Evolutionary conservation across 2,329 filamentous ascomycete genomes (phyloP).

Genomic region (Periconia macrospinosa): DNA sequence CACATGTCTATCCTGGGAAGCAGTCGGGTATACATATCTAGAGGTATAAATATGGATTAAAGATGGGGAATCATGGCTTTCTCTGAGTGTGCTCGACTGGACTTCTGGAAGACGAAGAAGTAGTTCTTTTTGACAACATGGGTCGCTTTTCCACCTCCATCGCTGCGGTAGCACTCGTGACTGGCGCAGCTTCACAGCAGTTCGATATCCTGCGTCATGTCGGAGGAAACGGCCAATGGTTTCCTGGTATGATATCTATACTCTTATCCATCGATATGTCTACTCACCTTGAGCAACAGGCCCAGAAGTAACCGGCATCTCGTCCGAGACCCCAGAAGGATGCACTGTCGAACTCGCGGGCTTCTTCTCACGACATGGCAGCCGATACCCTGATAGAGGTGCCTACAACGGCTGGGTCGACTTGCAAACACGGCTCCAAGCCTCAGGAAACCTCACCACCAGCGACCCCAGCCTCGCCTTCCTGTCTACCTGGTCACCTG

Average conservation of each 20-base stretch:
- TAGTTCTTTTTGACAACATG: neutral
- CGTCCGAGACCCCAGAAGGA: conserved; percentile 55
- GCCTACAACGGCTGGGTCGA: conserved; percentile 60
- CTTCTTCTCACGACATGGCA: conserved; percentile 64
- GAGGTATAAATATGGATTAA: neutral
- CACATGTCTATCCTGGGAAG: neutral
- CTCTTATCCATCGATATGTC: neutral
- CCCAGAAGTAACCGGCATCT: conserved; percentile 60
- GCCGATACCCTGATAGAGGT: conserved; percentile 63
- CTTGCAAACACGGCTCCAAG: conserved; percentile 51
- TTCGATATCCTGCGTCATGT: conserved; percentile 41
- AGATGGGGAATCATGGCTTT: neutral
- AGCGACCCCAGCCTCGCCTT: conserved; percentile 57
- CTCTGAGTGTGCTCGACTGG: neutral
- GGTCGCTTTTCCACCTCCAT: neutral
- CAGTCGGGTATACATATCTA: neutral
- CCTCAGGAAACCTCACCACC: conserved; percentile 53
- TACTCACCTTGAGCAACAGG: conserved; percentile 38
- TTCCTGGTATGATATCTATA: conserved; percentile 21
- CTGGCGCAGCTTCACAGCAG: neutral
- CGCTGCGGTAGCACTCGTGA: neutral
- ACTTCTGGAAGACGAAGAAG: neutral
- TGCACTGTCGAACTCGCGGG: conserved; percentile 64
- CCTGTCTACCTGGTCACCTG: conserved; percentile 60
- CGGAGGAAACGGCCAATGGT: conserved; percentile 46